Base-by-base conservation (phyloP, 805 yeast genomes). In the Barnettozyma populi region DNA sequence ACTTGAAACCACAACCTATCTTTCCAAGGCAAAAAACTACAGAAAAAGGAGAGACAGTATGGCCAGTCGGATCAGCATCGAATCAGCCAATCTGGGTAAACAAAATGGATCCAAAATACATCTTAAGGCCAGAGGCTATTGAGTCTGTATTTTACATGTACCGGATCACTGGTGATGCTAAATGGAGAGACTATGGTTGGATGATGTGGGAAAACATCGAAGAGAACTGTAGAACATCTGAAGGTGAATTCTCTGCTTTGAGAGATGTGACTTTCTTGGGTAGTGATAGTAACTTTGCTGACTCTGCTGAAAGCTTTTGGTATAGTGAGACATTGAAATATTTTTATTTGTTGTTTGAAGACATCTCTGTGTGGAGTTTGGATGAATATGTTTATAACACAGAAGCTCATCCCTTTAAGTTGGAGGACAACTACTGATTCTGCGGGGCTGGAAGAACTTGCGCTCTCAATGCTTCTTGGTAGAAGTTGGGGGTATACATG, bases 111-210 rank as follows among this genome's bases (percentile, higher is more conserved):
- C 61, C 73, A 2, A 49, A 66, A 40, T 77, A 70, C 50, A 61
- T 76, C n/a, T 61, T 82, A 20, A 69, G 84, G 20, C 84, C 87
- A 0, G 83, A 80, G 56, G 74, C 81, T 18, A 72, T 82, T 40
- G 86, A 82, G 57, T 76, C 85, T 0, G 69, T 83, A 4, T 77
- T 77, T 53, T 73, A 76, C 56, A 65, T 81, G 65, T 81, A 77
- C 54, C 68, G 86, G 48, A 69, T 79, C 44, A 81, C 86, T 0
- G 84, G 84, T 6, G 83, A 82, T 48, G 55, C 68, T 1, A 65
- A 66, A 52, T 82, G 85, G 78, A 74, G 82, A 50, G 71, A 72
- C 2, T 66, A 72, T 53, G 86, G 84, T 1, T 70, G 76, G 73
- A 62, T 64, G 46, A 67, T 77, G 68, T 73, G 78, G 59, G 56